Evolutionary conservation across 2,329 filamentous ascomycete species (phyloP).

Genomic region (Pseudohalonectria lignicola): DNA sequence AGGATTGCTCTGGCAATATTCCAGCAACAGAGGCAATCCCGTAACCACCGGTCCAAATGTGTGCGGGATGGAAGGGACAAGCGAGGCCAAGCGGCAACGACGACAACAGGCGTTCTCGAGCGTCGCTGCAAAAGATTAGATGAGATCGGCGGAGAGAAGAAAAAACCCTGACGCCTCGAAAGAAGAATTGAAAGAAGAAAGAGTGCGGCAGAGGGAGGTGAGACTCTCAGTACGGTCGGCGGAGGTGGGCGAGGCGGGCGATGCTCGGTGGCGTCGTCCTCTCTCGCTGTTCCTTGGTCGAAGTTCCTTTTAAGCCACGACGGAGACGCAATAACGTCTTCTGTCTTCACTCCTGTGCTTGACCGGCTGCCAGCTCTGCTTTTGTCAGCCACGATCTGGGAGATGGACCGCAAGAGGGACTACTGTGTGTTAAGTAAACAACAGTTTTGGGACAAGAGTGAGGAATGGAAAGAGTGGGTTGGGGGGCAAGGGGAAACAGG

Average conservation of each 20-base stretch:
- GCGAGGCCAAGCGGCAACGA: not conserved
- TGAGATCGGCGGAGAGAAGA: not conserved
- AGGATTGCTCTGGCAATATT: conserved; percentile 18
- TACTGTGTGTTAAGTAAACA: not conserved
- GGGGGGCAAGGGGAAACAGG: not conserved
- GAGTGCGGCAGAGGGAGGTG: not conserved
- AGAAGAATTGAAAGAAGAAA: not conserved
- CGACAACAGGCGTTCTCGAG: not conserved
- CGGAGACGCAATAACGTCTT: not conserved
- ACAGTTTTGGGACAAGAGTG: not conserved
- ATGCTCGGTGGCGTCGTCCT: conserved; percentile 1
- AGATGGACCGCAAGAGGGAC: not conserved
- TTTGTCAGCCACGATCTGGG: conserved; percentile 2
- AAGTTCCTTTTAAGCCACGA: conserved; percentile 1
- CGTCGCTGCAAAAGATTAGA: not conserved
- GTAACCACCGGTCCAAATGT: not conserved
- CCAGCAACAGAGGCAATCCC: conserved; percentile 15
- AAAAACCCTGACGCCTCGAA: not conserved
- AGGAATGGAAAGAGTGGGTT: not conserved
- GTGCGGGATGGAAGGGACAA: not conserved
- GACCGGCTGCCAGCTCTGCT: not conserved
- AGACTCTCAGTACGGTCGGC: not conserved
- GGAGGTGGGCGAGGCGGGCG: not conserved
- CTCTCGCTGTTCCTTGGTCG: not conserved
- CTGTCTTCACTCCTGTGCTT: no score